Evolutionary conservation across 2,329 filamentous ascomycete species (phyloP).

Genomic region (Cladosporium sp.): DNA sequence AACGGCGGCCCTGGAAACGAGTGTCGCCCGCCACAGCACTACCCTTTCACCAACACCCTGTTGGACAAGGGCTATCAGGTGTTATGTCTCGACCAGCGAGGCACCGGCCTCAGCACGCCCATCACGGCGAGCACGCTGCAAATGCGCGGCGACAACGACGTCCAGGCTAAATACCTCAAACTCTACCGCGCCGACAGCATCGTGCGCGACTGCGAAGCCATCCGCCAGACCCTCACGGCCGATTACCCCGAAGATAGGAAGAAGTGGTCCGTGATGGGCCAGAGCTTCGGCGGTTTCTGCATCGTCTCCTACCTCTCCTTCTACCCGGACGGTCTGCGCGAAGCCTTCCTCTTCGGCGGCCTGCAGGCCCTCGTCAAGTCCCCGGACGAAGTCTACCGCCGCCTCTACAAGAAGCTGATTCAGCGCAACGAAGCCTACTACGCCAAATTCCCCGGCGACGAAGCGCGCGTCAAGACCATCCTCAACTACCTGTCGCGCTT

Average conservation of each 20-base stretch:
- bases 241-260: conserved; percentile 63
- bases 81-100: conserved; percentile 83
- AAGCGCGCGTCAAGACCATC: conserved; percentile 60
- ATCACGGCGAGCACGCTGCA: conserved; percentile 68
- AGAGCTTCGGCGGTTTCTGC: conserved; percentile 90
- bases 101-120: conserved; percentile 77
- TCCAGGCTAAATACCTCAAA: conserved; percentile 75
- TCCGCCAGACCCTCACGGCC: conserved; percentile 66
- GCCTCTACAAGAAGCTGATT: conserved; percentile 62
- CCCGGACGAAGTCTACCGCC: conserved; percentile 68
- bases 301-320: conserved; percentile 76
- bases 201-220: conserved; percentile 80
- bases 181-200: conserved; percentile 85
- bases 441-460: conserved; percentile 75
- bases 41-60: conserved; percentile 62
- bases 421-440: conserved; percentile 76
- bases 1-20: conserved; percentile 82
- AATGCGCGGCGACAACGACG: conserved; percentile 53
- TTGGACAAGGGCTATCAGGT: conserved; percentile 76
- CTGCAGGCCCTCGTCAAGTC: conserved; percentile 67
- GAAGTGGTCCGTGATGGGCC: conserved; percentile 81
- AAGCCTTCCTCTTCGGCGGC: conserved; percentile 78
- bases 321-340: conserved; percentile 67
- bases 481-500: conserved; percentile 55
- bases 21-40: conserved; percentile 67